Conservation (phyloP, 75 land plant genomes). For the Chamaecyparis obtusa region DNA sequence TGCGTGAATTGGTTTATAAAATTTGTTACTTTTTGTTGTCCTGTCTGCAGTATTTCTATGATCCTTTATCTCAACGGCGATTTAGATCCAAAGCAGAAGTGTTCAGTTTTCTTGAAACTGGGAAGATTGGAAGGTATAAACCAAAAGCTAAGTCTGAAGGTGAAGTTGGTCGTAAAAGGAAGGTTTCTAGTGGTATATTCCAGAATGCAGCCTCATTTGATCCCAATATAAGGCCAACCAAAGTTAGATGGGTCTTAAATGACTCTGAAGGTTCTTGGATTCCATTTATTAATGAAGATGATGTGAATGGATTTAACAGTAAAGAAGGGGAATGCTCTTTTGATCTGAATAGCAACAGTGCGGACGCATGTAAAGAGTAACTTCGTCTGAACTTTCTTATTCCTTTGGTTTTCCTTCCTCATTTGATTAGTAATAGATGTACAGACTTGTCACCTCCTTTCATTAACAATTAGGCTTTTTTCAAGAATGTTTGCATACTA, state of each 20-base stretch:
- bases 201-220: neutral
- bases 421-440: neutral
- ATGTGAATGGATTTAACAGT: neutral
- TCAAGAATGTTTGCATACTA: neutral
- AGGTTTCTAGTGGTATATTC: neutral
- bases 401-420: neutral
- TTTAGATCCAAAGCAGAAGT: slow-evolving; percentile 33
- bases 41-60: slow-evolving; percentile 29
- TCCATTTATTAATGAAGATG: slow-evolving; percentile 10
- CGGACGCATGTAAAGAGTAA: slow-evolving; percentile 17
- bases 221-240: slow-evolving; percentile 4
- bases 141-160: neutral
- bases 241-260: slow-evolving; percentile 12
- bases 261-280: slow-evolving; percentile 8
- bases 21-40: neutral
- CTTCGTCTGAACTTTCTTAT: slow-evolving; percentile 13
- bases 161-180: neutral
- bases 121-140: slow-evolving; percentile 11
- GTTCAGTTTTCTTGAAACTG: slow-evolving; percentile 16
- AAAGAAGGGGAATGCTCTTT: slow-evolving; percentile 6
- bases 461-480: neutral
- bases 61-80: slow-evolving; percentile 16
- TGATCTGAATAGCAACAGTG: slow-evolving; percentile 10
- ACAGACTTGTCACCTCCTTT: neutral
- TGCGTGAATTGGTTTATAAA: neutral